These are phyloP conservation scores for Colletotrichum viniferum DNA, from an alignment of 2,329 filamentous ascomycete genomes.

Conservation along the genomic window DNA sequence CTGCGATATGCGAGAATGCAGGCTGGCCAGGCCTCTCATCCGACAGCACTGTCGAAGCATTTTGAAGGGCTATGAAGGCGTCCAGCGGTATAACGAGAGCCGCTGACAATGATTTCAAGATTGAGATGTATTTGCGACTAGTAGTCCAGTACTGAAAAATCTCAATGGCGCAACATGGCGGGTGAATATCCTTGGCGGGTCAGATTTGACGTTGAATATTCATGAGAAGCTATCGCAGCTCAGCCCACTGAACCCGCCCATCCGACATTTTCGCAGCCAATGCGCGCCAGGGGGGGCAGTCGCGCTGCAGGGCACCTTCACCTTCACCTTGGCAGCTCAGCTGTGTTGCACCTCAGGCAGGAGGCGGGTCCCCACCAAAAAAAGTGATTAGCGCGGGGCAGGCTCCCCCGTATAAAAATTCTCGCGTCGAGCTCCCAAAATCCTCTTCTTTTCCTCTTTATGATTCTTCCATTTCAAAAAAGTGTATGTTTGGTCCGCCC, in stretches of 20 bases:
- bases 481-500: slow-evolving; percentile 67
- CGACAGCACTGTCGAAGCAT: slow-evolving; percentile 23
- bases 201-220: neutral
- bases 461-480: slow-evolving; percentile 99
- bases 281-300: neutral
- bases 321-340: neutral
- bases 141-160: neutral
- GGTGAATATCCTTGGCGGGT: neutral
- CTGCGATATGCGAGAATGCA: neutral
- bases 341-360: slow-evolving; percentile 15
- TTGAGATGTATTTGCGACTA: neutral
- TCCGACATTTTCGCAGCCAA: neutral
- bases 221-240: slow-evolving; percentile 9
- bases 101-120: neutral
- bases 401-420: slow-evolving; percentile 39
- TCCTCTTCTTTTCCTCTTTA: slow-evolving; percentile 63
- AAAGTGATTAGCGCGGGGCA: slow-evolving; percentile 18
- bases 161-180: neutral
- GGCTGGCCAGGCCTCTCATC: slow-evolving; percentile 4
- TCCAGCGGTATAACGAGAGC: neutral
- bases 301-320: neutral
- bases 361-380: slow-evolving; percentile 29
- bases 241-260: neutral
- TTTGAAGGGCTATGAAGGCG: neutral
- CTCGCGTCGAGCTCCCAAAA: slow-evolving; percentile 32